Evolutionary conservation across 306 rosid genomes (phyloP).

Genomic region (Quercus ilex): DNA sequence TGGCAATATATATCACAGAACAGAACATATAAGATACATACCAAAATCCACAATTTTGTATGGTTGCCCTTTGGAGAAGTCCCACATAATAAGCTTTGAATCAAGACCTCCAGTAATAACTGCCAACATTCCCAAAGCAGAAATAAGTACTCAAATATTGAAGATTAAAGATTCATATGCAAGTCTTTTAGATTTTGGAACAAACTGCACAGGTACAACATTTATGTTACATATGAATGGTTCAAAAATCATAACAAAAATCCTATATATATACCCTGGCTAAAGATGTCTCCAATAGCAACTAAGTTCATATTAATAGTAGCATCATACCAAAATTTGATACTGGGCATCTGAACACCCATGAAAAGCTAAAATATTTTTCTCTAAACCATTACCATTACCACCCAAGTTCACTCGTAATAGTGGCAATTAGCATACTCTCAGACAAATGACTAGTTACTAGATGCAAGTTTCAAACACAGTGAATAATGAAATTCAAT

Average conservation of each 20-base stretch:
- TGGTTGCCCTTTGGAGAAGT: conserved; percentile 86
- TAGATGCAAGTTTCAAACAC: too few relatives aligned
- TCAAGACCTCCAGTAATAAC: conserved; percentile 95
- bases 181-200: conserved; percentile 13
- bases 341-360: too few relatives aligned
- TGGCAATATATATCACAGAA: neutral
- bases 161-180: neutral
- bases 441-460: too few relatives aligned
- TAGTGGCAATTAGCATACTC: too few relatives aligned
- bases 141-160: conserved; percentile 15
- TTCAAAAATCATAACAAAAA: neutral
- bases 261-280: neutral
- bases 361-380: too few relatives aligned
- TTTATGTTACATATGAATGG: neutral
- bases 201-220: neutral
- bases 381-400: too few relatives aligned
- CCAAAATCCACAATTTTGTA: conserved; percentile 63
- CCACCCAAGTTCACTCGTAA: too few relatives aligned
- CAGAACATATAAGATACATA: conserved; percentile 26
- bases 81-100: conserved; percentile 68
- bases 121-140: conserved; percentile 21
- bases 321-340: neutral
- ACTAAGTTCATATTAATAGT: neutral
- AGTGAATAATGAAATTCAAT: too few relatives aligned
- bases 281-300: conserved; percentile 1